Evolutionary conservation across 2,329 filamentous ascomycete species (phyloP), one percentile per base, ranked within the genome.

Genomic region (Arthrocladium fulminans): DNA sequence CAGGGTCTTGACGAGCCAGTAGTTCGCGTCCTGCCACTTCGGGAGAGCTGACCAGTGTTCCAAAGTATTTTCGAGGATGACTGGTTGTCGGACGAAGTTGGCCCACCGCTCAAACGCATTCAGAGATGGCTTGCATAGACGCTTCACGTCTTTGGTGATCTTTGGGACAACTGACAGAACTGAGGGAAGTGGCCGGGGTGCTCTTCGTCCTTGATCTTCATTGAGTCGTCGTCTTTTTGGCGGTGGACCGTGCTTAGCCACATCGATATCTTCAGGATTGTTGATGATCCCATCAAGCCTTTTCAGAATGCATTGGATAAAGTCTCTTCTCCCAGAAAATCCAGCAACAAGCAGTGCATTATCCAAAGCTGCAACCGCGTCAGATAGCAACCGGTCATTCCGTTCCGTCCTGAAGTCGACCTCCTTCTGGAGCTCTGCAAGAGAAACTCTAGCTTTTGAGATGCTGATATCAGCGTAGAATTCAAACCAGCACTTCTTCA

Each of bases 11-110:
- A 77, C 73, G 9, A 88, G 72, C 49, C 95, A 79, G 63, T 96
- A 95, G 0, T 71, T 69, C 0, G 82, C 81, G n/a, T 74, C 78
- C 7, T 69, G 73, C 92, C 92, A 98, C 0, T 80, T 77, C 1
- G 73, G 72, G n/a, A 84, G 65, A 0, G 90, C 89, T 0, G 89
- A 88, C 90, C 90, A 97, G 55, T 80, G 67, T 0, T 73, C 64
- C 2, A 86, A 73, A 1, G 82, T 68, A 45, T 76, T 74, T 0
- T 76, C 78, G 37, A 97, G 81, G 8, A 96, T 72, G 3, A 94
- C 56, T 0, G 90, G 88, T 1, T 65, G 63, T 45, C 70, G 64
- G 8, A 54, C 52, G 3, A 68, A 60, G 19, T 66, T 61, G 34
- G 88, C 74, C 60, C 84, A 77, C 1, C 66, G 61, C 51, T 85